Conservation (phyloP, 1,284 basidiomycete genomes). For the Takashimella tepidaria region DNA sequence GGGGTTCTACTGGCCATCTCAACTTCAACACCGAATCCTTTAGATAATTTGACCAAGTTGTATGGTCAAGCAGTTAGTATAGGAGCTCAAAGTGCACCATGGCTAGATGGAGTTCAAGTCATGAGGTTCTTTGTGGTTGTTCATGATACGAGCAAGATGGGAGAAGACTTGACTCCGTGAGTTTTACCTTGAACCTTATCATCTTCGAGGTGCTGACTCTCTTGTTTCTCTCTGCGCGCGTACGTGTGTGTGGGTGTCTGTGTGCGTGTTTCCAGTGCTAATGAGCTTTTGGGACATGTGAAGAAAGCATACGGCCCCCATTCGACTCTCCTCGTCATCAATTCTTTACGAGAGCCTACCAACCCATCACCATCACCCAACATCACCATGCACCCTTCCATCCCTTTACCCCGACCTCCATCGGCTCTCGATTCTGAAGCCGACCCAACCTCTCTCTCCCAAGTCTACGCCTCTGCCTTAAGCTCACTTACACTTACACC, state of each 20-base stretch:
- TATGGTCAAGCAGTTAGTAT: constrained; percentile 28
- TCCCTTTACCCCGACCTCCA: constrained; percentile 29
- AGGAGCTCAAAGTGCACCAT: constrained; percentile 33
- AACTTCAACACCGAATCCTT: constrained; percentile 39
- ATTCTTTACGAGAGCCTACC: constrained; percentile 20
- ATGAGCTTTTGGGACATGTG: constrained; percentile 37
- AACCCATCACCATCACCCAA: constrained; percentile 15
- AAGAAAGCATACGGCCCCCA: constrained; percentile 47
- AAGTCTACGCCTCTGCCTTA: constrained; percentile 41
- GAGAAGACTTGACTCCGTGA: constrained; percentile 34
- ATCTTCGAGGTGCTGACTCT: not conserved
- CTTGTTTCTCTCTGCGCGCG: too few relatives aligned
- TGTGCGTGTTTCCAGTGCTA: constrained; percentile 22
- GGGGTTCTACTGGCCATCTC: constrained; percentile 44
- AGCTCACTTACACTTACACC: constrained; percentile 38
- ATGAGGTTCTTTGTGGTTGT: constrained; percentile 47
- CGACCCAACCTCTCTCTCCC: constrained; percentile 30
- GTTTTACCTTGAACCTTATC: constrained; percentile 6
- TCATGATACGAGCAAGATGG: constrained; percentile 41
- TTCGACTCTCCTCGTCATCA: constrained; percentile 45
- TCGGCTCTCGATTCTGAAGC: constrained; percentile 17
- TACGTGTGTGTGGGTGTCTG: too few relatives aligned
- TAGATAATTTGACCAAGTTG: constrained; percentile 34
- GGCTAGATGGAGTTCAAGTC: constrained; percentile 40
- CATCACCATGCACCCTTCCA: constrained; percentile 25